These are phyloP conservation scores for Setaria italica DNA, from an alignment of 202 grass and related monocot genomes.

Conservation along the genomic window DNA sequence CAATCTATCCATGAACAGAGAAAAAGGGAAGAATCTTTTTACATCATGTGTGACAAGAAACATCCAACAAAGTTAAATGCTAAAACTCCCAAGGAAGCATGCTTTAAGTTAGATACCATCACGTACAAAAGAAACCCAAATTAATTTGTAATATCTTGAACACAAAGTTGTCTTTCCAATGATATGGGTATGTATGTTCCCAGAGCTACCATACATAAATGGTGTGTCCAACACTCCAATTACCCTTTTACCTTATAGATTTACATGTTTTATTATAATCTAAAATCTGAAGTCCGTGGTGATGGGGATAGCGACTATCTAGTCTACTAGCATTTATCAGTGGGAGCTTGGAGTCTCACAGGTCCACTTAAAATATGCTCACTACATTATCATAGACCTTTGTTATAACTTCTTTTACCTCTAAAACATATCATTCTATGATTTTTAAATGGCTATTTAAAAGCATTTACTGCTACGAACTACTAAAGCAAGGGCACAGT, in stretches of 20 bases:
- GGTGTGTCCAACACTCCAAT: not conserved
- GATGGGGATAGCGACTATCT: no score
- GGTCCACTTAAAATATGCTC: not conserved
- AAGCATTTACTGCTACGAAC: not conserved
- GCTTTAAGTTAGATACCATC: not conserved
- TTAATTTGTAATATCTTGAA: not conserved
- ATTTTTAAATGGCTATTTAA: not conserved
- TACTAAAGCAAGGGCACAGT: not conserved
- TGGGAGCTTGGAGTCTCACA: not conserved
- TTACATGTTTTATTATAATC: not conserved
- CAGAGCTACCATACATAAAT: not conserved
- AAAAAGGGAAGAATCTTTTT: not conserved
- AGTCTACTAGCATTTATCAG: not conserved
- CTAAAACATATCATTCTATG: not conserved
- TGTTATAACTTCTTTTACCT: not conserved
- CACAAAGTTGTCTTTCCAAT: not conserved
- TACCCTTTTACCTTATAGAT: not conserved
- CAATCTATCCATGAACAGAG: slow-evolving; percentile 60
- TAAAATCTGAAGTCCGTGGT: no score
- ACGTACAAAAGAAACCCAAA: not conserved
- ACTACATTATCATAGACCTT: not conserved
- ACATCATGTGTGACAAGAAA: not conserved
- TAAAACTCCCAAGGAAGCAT: not conserved
- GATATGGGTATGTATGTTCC: not conserved
- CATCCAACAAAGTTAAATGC: not conserved